Evolutionary conservation across 1,284 basidiomycete species (phyloP).

Genomic region (Cutaneotrichosporon arboriforme): DNA sequence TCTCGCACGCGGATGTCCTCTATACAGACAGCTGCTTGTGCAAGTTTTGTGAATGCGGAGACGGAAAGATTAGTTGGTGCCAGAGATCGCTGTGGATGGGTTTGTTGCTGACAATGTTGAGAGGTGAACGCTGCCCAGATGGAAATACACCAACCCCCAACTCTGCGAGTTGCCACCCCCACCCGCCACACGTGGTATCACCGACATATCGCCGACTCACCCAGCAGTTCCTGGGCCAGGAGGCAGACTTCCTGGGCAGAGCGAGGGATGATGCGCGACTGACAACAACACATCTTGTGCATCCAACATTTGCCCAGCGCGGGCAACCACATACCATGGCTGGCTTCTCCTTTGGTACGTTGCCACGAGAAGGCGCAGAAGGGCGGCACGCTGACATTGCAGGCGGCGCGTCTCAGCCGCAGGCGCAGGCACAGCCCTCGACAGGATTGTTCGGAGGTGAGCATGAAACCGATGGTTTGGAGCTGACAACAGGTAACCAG

Average conservation of each 20-base stretch:
- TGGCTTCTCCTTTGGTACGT: conserved; percentile 24
- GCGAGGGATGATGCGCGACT: neutral
- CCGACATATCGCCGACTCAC: conserved; percentile 6
- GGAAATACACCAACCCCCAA: no score
- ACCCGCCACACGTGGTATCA: conserved; percentile 9
- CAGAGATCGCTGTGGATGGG: neutral
- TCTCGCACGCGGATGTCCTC: neutral
- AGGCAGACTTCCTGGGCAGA: neutral
- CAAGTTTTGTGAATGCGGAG: neutral
- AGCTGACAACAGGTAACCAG: conserved; percentile 9
- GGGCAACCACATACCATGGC: conserved; percentile 16
- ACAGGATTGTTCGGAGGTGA: conserved; percentile 17
- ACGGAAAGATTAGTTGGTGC: neutral
- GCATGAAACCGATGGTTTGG: neutral
- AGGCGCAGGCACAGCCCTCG: conserved; percentile 10
- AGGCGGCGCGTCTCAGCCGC: conserved; percentile 11
- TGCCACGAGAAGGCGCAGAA: neutral
- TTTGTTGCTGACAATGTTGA: no score
- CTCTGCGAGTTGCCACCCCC: neutral
- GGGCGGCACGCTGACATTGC: neutral
- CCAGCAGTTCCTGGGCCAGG: neutral
- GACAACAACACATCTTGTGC: neutral
- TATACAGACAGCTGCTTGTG: neutral
- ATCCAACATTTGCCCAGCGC: neutral
- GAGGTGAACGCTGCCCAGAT: no score